Evolutionary conservation across 2,329 filamentous ascomycete genomes (phyloP).

Genomic region (Exophiala phaeomuriformis): DNA sequence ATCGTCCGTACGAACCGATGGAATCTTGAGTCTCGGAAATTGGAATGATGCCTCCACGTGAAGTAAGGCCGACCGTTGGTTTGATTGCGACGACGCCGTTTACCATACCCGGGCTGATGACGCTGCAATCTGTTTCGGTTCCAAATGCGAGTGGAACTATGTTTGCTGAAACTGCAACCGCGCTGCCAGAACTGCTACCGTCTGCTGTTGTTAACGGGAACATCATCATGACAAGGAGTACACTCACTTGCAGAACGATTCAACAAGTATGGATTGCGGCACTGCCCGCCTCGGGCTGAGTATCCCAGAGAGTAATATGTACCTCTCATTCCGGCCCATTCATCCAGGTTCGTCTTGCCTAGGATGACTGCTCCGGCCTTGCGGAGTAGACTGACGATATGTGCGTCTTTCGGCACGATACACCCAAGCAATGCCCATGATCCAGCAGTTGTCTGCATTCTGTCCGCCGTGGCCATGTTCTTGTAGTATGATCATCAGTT

Average conservation of each 20-base stretch:
- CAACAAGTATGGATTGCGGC: conserved; percentile 54
- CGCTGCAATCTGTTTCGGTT: conserved; percentile 33
- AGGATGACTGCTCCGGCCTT: conserved; percentile 31
- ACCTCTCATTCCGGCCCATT: conserved; percentile 25
- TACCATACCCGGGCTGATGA: conserved; percentile 31
- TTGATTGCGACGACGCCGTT: conserved; percentile 34
- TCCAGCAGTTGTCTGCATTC: conserved; percentile 29
- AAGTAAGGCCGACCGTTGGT: conserved; percentile 31
- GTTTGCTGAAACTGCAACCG: conserved; percentile 31
- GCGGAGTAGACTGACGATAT: conserved; percentile 27
- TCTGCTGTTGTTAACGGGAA: conserved; percentile 9
- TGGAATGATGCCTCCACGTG: conserved; percentile 30
- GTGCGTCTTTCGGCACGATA: conserved; percentile 26
- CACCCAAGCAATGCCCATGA: conserved; percentile 26
- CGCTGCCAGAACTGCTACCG: conserved; percentile 29
- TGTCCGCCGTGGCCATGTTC: conserved; percentile 29
- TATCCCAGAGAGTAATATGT: conserved; percentile 52
- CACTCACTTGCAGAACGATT: conserved; percentile 17
- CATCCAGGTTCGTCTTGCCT: conserved; percentile 32
- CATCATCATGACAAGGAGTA: not conserved
- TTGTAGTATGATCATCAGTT: conserved; percentile 9
- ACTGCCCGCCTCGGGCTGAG: conserved; percentile 57
- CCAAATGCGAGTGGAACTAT: conserved; percentile 32
- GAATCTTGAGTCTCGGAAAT: conserved; percentile 28
- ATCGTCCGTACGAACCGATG: conserved; percentile 26